Base-by-base conservation (phyloP, 164 flowering plant species). In the Saururus chinensis region DNA sequence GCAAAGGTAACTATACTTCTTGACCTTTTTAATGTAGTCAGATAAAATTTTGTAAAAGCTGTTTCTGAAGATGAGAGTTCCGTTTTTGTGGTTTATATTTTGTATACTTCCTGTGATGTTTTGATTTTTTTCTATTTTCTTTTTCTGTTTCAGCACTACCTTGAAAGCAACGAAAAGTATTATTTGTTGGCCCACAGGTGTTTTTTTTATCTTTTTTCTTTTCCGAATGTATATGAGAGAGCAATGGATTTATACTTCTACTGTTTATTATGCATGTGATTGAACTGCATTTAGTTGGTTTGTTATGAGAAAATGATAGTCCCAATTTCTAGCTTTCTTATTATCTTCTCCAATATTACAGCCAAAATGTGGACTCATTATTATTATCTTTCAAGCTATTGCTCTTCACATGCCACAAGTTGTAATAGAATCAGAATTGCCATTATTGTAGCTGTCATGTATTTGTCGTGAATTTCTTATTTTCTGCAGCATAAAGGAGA, bases 111-210 rank as follows among this genome's bases (percentile, higher is more conserved):
- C 2, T 30, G 37, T 30, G 37, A 30, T 30, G 4, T 10, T 4
- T 56, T 56, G 8, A 16, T 8, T 41, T 24, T 30, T 41, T 61
- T 7, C 49, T 53, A 56, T 25, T 20, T 57, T 2, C 22, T 48
- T 35, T 52, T 60, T 30, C 26, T 35, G 64, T 72, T 81, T 79
- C 99, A 93, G 99, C 99, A 93, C 75, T 93, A 93, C 63, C 52
- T 87, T 79, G 97, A 91, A 76, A 88, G 96, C 87, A 93, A 91
- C 69, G 97, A 93, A 66, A 93, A 93, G 76, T 93, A 93, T 80
- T 93, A 93, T 75, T 51, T 80, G 80, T 85, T 91, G 88, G 99
- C 99, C 69, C 99, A 93, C 70, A 93, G 99, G 99, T 93, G 79
- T 30, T 17, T 59, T 40, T 37, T 11, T 48, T 1, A 45, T 25